Evolutionary conservation across 495 filamentous ascomycete genomes (phyloP).

Genomic region (Aspergillus carlsbadensis): DNA sequence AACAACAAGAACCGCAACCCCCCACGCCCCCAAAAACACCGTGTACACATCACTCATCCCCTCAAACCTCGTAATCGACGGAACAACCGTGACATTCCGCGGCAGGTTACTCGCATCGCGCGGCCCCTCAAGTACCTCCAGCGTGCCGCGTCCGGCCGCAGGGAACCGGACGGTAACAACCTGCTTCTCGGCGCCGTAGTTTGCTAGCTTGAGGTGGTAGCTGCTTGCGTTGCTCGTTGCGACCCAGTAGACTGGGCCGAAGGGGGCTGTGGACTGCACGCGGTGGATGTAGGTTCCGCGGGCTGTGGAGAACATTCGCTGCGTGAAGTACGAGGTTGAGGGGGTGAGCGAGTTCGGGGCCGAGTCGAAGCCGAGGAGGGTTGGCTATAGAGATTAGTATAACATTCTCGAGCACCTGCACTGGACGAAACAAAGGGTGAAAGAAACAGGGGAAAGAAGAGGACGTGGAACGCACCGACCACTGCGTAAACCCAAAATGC

Average conservation of each 20-base stretch:
- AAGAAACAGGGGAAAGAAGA: background rate
- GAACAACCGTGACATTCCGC: conserved; percentile 20
- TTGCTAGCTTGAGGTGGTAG: conserved; percentile 36
- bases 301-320: conserved; percentile 52
- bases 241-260: conserved; percentile 61
- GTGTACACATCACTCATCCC: conserved; percentile 21
- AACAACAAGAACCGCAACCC: conserved; percentile 29
- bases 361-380: conserved; percentile 44
- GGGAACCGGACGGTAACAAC: conserved; percentile 27
- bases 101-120: conserved; percentile 23
- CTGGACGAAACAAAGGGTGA: too few relatives aligned
- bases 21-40: conserved; percentile 29
- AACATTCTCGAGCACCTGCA: too few relatives aligned
- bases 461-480: conserved; percentile 30
- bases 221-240: conserved; percentile 40
- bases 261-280: conserved; percentile 33
- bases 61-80: conserved; percentile 14
- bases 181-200: conserved; percentile 24
- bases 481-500: conserved; percentile 43
- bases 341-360: conserved; percentile 41
- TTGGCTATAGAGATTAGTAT: conserved; percentile 35
- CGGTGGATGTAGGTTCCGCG: conserved; percentile 57
- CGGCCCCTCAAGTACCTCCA: conserved; percentile 30
- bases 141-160: conserved; percentile 21
- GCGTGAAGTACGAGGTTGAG: conserved; percentile 36